Base-by-base conservation (phyloP, 768 basidiomycete genomes). In the Leccinum subtestaceum region DNA sequence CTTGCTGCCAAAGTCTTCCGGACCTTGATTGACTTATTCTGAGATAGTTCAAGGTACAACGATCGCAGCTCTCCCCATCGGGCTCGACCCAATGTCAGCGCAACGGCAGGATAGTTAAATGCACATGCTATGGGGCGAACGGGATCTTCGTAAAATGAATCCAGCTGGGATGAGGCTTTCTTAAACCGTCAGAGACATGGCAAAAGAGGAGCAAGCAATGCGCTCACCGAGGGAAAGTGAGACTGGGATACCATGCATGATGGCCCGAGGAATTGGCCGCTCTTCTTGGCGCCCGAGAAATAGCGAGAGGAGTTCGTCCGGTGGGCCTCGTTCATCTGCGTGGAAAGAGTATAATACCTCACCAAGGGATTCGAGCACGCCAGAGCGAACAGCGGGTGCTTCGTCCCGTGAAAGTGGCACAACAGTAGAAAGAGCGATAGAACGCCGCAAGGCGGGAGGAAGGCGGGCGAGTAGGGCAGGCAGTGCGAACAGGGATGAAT, bases 81-180 rank as follows among this genome's bases (percentile, higher is more conserved):
- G 1, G 75, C 73, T 12, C 76, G 75, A 4, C 96, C 96, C 27
- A 97, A 77, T 0, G 94, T 90, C 5, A 94, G 79, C 4, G 87
- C 84, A 8, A 98, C 91, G 6, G 94, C 95, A 23, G 96, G 96
- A 68, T 91, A 90, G 74, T 97, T 93, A 75, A 93, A 94, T 5
- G 91, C 91, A 70, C 88, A 90, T 46, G 92, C 85, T 21, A 92
- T 77, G 2, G 89, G 83, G 11, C 92, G 84, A 52, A 87, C 82
- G 4, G 86, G 83, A 68, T 93, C 89, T 40, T 80, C 78, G 66
- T 79, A 82, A 66, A 85, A 82, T 36, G 76, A 72, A 56, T 81
- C 79, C 60, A 79, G 58, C 47, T 74, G 61, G 47, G 67, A 61
- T 12, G 59, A 50, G 6, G 50, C 73, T 74, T 60, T 3, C 38